Evolutionary conservation across 2,329 filamentous ascomycete genomes (phyloP).

Genomic region (Diplodia corticola): DNA sequence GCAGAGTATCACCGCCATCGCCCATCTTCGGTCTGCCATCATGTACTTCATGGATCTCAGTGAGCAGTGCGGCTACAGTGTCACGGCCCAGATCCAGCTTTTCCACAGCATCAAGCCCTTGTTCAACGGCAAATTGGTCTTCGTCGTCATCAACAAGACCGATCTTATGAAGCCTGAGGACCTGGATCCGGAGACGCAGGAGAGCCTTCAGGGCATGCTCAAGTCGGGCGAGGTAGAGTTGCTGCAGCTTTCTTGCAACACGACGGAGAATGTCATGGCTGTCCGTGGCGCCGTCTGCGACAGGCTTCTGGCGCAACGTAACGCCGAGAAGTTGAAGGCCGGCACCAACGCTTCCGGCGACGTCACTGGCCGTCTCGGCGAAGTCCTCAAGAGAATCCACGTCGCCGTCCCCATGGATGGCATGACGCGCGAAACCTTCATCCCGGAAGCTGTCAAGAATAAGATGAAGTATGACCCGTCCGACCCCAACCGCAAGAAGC

Average conservation of each 20-base stretch:
- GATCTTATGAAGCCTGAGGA: constrained; percentile 88
- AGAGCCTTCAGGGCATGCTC: constrained; percentile 74
- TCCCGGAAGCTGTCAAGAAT: constrained; percentile 79
- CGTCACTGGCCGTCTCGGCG: constrained; percentile 76
- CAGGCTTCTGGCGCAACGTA: constrained; percentile 85
- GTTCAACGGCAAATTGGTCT: constrained; percentile 96
- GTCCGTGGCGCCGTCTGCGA: constrained; percentile 96
- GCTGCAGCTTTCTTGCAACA: constrained; percentile 91
- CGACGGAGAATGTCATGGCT: constrained; percentile 87
- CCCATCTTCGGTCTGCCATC: constrained; percentile 91
- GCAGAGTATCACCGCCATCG: constrained; percentile 97
- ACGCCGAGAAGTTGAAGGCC: constrained; percentile 90
- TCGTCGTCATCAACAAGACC: constrained; percentile 97
- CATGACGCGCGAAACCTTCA: constrained; percentile 74
- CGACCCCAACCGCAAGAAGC: constrained; percentile 77
- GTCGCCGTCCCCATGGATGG: constrained; percentile 92
- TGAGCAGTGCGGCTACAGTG: constrained; percentile 94
- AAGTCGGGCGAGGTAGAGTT: constrained; percentile 90
- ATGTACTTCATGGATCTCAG: constrained; percentile 98
- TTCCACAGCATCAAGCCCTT: constrained; percentile 97
- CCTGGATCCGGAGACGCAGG: constrained; percentile 74
- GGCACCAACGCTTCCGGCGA: constrained; percentile 78
- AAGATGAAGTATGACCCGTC: constrained; percentile 87
- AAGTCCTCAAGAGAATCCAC: constrained; percentile 92
- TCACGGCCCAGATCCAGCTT: constrained; percentile 87